phyloP scores from a whole-genome alignment of 2,329 filamentous ascomycete species.

The Trichoderma atroviride region DNA sequence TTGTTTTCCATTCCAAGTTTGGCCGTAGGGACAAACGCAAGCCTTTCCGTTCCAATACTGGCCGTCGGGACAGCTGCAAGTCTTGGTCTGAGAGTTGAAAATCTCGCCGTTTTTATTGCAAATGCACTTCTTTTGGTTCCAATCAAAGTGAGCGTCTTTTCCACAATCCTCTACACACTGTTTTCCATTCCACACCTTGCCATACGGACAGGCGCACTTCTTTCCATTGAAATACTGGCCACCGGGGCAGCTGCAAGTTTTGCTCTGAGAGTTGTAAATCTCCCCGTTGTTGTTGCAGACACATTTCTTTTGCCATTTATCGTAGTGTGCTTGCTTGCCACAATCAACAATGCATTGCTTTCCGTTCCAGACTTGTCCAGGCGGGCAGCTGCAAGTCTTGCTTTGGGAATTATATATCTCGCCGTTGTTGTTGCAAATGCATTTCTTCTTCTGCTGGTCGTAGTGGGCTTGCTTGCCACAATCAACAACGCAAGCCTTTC shows the following conservation, averaged over 20 bases:
- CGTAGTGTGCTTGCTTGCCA: neutral
- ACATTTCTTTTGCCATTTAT: constrained; percentile 12
- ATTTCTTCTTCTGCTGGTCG: neutral
- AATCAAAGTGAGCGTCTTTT: constrained; percentile 16
- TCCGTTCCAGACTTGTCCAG: neutral
- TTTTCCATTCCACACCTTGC: constrained; percentile 5
- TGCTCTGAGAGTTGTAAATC: constrained; percentile 1
- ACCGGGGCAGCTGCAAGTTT: constrained; percentile 22
- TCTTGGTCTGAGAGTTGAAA: constrained; percentile 18
- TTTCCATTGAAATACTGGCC: constrained; percentile 12
- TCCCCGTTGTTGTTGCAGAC: constrained; percentile 24
- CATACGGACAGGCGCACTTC: constrained; percentile 19
- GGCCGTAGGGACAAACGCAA: neutral
- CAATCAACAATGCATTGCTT: neutral
- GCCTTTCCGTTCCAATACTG: constrained; percentile 12
- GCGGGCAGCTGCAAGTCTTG: constrained; percentile 16
- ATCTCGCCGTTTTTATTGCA: constrained; percentile 19
- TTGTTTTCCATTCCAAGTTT: constrained; percentile 14
- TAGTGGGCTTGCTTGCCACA: constrained; percentile 7
- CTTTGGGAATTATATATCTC: neutral
- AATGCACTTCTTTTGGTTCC: neutral
- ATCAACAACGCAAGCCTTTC: neutral
- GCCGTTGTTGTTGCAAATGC: constrained; percentile 20
- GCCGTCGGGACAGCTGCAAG: constrained; percentile 21
- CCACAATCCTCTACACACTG: constrained; percentile 20